Evolutionary conservation across 2,329 filamentous ascomycete genomes (phyloP), one percentile per base, ranked within the genome.

Genomic region (Endoconidiophora polonica): DNA sequence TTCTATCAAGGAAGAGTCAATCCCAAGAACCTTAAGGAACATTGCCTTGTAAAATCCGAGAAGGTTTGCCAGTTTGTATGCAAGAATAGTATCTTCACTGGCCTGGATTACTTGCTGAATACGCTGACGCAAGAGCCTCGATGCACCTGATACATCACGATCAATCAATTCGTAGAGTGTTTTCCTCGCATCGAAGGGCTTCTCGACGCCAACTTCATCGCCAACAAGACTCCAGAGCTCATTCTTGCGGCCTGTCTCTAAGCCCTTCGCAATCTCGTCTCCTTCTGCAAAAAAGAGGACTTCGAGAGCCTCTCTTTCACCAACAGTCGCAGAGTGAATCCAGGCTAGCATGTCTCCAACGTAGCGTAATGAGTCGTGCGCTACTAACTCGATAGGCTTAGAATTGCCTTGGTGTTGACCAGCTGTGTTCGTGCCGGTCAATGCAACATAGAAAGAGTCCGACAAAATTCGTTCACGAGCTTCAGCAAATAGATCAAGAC

Each of bases 301-400:
- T 62, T 96, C 90, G 4, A 98, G 71, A 0, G 88, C 87, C 64
- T 98, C 91, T 48, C 85, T 77, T 63, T 98, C 91, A 29, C 90
- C 93, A 1, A 98, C 91, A 0, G 90, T 82, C 2, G 88, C 84
- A 0, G 91, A 94, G 62, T 98, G 91, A 4, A 83, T 79, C 91
- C 91, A 98, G 4, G 91, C 91, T 12, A 98, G 73, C 88, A 98
- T 98, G 61, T 98, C 91, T 48, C 91, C 87, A 2, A 93, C 79
- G 62, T 96, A 96, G 18, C 91, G 79, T 23, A 96, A 67, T 1
- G 86, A 81, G 59, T 98, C 91, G 61, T 96, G 90, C 1, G 91
- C 90, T 9, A 81, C 83, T 58, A 96, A 77, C 61, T 98, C 90
- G 55, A 98, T 98, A 0, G 91, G 90, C 60, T 96, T 95, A 36